Conservation (phyloP, 352 stramenopile genomes). For the Pythium chondricola region DNA sequence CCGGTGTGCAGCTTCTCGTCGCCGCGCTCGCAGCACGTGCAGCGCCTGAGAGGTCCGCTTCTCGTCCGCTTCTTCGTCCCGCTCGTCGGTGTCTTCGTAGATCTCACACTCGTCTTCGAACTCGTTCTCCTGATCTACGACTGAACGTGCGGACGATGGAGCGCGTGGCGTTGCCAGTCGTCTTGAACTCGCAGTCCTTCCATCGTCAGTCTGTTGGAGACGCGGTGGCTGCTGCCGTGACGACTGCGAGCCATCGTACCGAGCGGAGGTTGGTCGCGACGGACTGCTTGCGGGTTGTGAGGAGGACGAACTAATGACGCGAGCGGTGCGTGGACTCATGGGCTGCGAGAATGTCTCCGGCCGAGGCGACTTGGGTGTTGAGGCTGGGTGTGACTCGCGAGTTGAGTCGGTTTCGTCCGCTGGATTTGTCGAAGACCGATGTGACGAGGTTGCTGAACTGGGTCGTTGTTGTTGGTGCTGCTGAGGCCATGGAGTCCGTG, state of each 20-base stretch:
- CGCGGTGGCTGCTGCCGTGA: not conserved
- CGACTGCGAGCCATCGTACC: not conserved
- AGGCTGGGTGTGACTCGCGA: not conserved
- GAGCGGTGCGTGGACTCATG: conserved; percentile 8
- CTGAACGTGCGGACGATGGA: not conserved
- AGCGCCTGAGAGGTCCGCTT: conserved; percentile 2
- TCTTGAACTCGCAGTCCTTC: not conserved
- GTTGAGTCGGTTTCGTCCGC: not conserved
- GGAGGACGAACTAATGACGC: not conserved
- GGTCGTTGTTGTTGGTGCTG: not conserved
- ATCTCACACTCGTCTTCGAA: not conserved
- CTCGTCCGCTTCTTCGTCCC: conserved; percentile 7
- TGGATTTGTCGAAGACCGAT: not conserved
- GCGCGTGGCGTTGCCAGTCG: conserved; percentile 4
- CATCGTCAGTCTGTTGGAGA: not conserved
- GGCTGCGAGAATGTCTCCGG: not conserved
- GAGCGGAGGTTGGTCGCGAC: not conserved
- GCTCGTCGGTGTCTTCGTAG: conserved; percentile 6
- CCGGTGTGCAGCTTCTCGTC: conserved; percentile 2
- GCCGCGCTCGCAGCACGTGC: conserved; percentile 1
- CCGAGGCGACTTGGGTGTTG: conserved; percentile 13
- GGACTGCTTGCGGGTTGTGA: conserved; percentile 3
- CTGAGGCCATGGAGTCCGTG: not conserved
- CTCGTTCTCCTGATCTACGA: conserved; percentile 1
- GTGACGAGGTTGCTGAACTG: not conserved